Evolutionary conservation across 1,284 basidiomycete genomes (phyloP).

Genomic region (Cutaneotrichosporon sp.): DNA sequence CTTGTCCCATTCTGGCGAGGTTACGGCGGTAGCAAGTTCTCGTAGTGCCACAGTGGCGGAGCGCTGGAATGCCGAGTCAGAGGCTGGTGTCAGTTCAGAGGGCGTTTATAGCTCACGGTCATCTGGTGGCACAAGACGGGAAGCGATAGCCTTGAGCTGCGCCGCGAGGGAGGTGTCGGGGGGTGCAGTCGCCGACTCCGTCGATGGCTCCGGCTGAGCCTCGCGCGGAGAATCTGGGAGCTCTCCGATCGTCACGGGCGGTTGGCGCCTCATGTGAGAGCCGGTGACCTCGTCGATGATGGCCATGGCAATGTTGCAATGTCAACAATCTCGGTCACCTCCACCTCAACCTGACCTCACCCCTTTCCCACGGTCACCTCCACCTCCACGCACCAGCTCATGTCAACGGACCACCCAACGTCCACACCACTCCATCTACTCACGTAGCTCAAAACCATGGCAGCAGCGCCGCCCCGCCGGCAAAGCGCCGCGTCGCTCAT

Average conservation of each 20-base stretch:
- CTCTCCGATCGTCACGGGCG: conserved; percentile 16
- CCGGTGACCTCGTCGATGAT: conserved; percentile 41
- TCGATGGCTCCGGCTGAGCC: conserved; percentile 7
- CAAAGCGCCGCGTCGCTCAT: conserved; percentile 1
- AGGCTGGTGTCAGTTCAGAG: conserved; percentile 18
- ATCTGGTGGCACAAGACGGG: conserved; percentile 30
- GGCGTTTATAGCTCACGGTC: conserved; percentile 21
- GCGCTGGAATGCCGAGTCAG: conserved; percentile 17
- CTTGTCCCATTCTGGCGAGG: conserved; percentile 24
- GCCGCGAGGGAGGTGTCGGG: conserved; percentile 15
- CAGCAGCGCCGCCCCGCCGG: conserved; percentile 8
- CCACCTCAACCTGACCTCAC: not conserved
- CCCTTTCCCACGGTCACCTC: conserved; percentile 23
- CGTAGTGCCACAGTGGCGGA: conserved; percentile 18
- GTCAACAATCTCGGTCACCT: not conserved
- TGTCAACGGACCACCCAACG: not conserved
- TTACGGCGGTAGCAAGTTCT: conserved; percentile 17
- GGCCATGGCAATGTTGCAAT: conserved; percentile 28
- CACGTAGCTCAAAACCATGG: conserved; percentile 1
- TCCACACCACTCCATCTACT: not conserved
- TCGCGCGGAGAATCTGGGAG: conserved; percentile 27
- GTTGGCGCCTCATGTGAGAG: not conserved
- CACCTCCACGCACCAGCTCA: not conserved
- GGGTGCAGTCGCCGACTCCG: conserved; percentile 1
- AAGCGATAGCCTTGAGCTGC: conserved; percentile 23